phyloP scores from a whole-genome alignment of 1,139 yeast genomes.

The Pichia terricola region DNA sequence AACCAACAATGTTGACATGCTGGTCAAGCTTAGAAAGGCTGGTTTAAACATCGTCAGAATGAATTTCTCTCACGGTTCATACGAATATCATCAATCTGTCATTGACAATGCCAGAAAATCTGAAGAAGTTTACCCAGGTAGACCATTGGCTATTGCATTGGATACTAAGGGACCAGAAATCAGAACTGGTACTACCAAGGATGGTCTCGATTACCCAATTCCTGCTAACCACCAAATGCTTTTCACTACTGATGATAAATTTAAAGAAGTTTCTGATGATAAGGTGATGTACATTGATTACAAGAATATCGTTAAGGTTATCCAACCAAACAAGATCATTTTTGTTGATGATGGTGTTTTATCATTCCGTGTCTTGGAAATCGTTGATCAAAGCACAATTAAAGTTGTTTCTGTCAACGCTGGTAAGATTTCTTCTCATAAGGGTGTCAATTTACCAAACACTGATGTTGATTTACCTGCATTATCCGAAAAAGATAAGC shows the following conservation, averaged over 20 bases:
- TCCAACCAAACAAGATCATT: constrained; percentile 77
- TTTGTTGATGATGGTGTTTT: constrained; percentile 97
- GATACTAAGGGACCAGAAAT: constrained; percentile 99
- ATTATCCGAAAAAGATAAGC: constrained; percentile 89
- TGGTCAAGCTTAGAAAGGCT: constrained; percentile 86
- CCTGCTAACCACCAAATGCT: constrained; percentile 81
- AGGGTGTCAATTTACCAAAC: constrained; percentile 98
- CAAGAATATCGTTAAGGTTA: constrained; percentile 92
- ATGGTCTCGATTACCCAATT: constrained; percentile 73
- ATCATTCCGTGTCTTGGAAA: constrained; percentile 83
- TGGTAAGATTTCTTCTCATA: constrained; percentile 92
- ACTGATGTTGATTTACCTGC: constrained; percentile 99
- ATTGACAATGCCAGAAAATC: constrained; percentile 94
- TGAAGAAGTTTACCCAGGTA: constrained; percentile 80
- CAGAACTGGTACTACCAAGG: constrained; percentile 91
- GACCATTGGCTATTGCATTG: constrained; percentile 96
- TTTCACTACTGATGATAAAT: constrained; percentile 84
- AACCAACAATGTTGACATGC: constrained; percentile 80
- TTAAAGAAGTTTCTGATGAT: constrained; percentile 63
- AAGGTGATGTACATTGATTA: constrained; percentile 84
- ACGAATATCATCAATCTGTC: constrained; percentile 95
- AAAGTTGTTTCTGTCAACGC: constrained; percentile 85
- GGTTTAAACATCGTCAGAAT: constrained; percentile 96
- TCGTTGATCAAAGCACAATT: constrained; percentile 69
- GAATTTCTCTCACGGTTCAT: constrained; percentile 98